A percentile compares a stretch with the other conserved stretches of the same genome.
phyloP scores from a whole-genome alignment of 495 filamentous ascomycete species.

The Sabuloglossum arenarium region DNA sequence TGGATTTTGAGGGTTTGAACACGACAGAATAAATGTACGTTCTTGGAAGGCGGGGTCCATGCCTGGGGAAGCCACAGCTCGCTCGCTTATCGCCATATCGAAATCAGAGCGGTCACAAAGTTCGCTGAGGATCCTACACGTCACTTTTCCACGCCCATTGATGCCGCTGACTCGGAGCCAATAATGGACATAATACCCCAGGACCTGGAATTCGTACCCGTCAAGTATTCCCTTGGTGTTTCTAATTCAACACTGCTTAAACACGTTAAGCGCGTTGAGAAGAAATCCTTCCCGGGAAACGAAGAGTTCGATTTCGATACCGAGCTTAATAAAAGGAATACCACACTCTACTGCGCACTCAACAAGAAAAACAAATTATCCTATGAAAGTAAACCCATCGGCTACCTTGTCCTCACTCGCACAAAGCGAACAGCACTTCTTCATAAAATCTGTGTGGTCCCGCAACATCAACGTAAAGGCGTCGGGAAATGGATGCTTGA shows the following conservation, averaged over 20 bases:
- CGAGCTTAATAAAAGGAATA: constrained; percentile 35
- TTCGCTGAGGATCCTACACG: neutral
- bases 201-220: neutral
- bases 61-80: too few relatives aligned
- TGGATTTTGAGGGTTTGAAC: too few relatives aligned
- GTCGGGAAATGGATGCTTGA: constrained; percentile 29
- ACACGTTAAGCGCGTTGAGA: constrained; percentile 23
- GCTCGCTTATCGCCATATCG: neutral
- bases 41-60: neutral
- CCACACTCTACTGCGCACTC: constrained; percentile 24
- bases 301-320: constrained; percentile 31
- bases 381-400: constrained; percentile 16
- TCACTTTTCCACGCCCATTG: neutral
- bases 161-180: neutral
- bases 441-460: constrained; percentile 37
- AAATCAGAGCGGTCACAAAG: neutral
- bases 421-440: constrained; percentile 29
- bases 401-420: constrained; percentile 33
- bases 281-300: constrained; percentile 34
- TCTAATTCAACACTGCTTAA: neutral
- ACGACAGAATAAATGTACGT: too few relatives aligned
- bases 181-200: neutral
- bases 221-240: neutral
- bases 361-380: neutral
- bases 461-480: constrained; percentile 29